phyloP scores from a whole-genome alignment of 2,329 filamentous ascomycete genomes.

The Fusarium algeriense region DNA sequence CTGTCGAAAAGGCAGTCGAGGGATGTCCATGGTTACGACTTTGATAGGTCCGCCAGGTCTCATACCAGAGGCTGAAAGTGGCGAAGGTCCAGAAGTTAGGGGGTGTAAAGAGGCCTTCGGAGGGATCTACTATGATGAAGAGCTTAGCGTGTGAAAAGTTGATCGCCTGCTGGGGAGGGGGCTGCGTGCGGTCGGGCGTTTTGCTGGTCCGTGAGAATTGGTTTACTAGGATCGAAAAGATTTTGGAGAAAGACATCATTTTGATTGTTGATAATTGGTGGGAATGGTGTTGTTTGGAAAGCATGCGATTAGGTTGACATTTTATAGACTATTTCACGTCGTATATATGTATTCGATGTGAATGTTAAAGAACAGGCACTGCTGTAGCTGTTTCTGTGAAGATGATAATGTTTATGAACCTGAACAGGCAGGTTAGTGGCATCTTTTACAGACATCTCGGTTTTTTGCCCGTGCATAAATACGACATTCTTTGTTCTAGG shows the following conservation, averaged over 20 bases:
- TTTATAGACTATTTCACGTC: background rate
- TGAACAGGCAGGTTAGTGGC: background rate
- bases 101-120: background rate
- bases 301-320: no score
- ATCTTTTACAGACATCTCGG: accelerated
- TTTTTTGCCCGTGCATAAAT: accelerated
- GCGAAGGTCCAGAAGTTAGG: background rate
- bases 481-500: background rate
- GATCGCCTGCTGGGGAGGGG: background rate
- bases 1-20: background rate
- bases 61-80: no score
- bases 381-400: no score
- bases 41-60: background rate
- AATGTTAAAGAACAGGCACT: background rate
- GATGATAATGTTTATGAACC: background rate
- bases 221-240: background rate
- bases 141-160: background rate
- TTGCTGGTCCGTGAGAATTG: background rate
- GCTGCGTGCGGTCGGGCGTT: background rate
- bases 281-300: background rate
- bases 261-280: background rate
- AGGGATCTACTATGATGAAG: background rate
- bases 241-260: background rate
- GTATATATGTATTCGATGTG: no score
- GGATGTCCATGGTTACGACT: background rate